Evolutionary conservation across 73 alveolate species (phyloP).

Genomic region (Breviolum minutum): DNA sequence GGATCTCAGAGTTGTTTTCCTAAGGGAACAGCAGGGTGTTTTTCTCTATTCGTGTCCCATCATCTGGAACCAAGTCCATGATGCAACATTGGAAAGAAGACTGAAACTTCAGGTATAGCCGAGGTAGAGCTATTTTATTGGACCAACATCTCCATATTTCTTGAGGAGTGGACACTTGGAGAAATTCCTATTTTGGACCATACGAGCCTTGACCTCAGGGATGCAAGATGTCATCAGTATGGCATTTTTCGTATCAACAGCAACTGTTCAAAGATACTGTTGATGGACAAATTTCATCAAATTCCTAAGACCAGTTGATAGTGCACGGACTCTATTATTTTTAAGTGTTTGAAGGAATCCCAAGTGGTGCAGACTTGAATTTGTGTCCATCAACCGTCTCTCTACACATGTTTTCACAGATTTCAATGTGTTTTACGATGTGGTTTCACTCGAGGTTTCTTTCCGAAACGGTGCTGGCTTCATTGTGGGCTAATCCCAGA

Average conservation of each 20-base stretch:
- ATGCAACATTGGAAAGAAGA: too few species aligned
- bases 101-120: not conserved
- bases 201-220: constrained; percentile 12
- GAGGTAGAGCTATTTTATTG: not conserved
- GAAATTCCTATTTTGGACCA: constrained; percentile 81
- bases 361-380: too few species aligned
- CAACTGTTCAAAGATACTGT: not conserved
- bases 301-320: too few species aligned
- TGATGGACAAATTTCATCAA: not conserved
- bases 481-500: constrained; percentile 14
- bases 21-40: too few species aligned
- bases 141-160: not conserved
- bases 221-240: not conserved
- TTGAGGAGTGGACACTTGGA: constrained; percentile 73
- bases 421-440: not conserved
- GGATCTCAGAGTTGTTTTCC: too few species aligned
- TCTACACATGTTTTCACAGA: too few species aligned
- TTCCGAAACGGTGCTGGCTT: constrained; percentile 49
- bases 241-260: too few species aligned
- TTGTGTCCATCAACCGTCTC: too few species aligned
- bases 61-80: too few species aligned
- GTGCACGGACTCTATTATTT: too few species aligned
- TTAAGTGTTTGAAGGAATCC: too few species aligned
- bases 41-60: too few species aligned
- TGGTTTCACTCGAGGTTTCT: constrained; percentile 13